Percentiles rank a stretch among this genome's conserved stretches.
These are phyloP conservation scores for Candida verbasci DNA, from an alignment of 805 yeast species.

Conservation along the genomic window DNA sequence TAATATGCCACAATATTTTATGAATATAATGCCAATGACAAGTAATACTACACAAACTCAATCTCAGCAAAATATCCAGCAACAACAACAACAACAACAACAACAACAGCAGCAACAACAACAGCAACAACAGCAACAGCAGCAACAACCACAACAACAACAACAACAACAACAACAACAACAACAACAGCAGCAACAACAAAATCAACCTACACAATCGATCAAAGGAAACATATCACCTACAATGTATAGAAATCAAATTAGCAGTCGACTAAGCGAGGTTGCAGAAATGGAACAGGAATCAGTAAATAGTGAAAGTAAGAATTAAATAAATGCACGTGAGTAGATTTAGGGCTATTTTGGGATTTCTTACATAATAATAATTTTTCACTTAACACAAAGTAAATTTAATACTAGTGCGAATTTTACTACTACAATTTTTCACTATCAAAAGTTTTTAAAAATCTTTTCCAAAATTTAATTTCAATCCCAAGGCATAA, in stretches of 20 bases:
- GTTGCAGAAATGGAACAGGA: neutral
- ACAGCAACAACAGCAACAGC: conserved; percentile 1
- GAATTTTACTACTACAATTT: neutral
- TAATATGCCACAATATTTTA: conserved; percentile 36
- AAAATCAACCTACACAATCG: no score
- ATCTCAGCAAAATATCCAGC: neutral
- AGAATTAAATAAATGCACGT: no score
- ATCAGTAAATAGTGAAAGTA: neutral
- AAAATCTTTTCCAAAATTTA: conserved; percentile 4
- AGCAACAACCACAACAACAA: no score
- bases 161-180: no score
- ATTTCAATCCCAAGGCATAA: conserved; percentile 11
- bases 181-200: no score
- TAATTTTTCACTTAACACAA: no score
- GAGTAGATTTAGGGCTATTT: neutral
- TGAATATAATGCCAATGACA: conserved; percentile 26
- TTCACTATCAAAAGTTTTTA: conserved; percentile 3
- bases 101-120: conserved; percentile 4
- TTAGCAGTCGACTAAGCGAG: conserved; percentile 4
- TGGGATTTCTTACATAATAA: no score
- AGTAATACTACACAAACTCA: conserved; percentile 3
- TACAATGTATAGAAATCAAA: neutral
- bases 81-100: conserved; percentile 1
- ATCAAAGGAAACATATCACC: conserved; percentile 1
- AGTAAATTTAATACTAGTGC: neutral